Conservation (phyloP, 768 basidiomycete species). For the Tylopilus felleus region DNA sequence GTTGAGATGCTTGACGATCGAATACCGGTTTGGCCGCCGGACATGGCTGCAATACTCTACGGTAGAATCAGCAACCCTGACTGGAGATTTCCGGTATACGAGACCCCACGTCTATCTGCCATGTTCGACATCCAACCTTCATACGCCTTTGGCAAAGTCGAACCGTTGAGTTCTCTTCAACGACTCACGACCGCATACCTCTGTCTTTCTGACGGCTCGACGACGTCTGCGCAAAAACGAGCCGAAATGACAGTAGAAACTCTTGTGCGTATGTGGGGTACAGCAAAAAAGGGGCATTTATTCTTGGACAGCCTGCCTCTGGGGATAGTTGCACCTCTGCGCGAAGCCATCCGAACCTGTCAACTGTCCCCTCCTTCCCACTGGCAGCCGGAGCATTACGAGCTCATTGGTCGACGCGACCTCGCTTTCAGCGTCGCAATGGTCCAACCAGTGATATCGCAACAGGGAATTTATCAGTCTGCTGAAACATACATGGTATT, state of each 20-base stretch:
- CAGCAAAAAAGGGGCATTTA: slow-evolving; percentile 41
- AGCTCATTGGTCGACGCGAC: slow-evolving; percentile 31
- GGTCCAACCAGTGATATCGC: slow-evolving; percentile 29
- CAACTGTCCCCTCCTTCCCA: slow-evolving; percentile 72
- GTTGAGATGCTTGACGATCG: slow-evolving; percentile 58
- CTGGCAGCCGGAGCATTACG: slow-evolving; percentile 53
- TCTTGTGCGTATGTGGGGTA: slow-evolving; percentile 44
- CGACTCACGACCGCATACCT: slow-evolving; percentile 56
- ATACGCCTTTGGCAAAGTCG: slow-evolving; percentile 58
- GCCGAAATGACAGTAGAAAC: slow-evolving; percentile 61
- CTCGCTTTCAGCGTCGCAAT: slow-evolving; percentile 31
- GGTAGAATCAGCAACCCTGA: slow-evolving; percentile 60
- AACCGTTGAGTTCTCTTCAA: slow-evolving; percentile 54
- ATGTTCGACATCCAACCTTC: slow-evolving; percentile 51
- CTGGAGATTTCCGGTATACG: slow-evolving; percentile 53
- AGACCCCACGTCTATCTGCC: slow-evolving; percentile 44
- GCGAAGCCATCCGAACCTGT: slow-evolving; percentile 82
- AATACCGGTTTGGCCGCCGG: slow-evolving; percentile 74
- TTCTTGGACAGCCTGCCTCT: slow-evolving; percentile 59
- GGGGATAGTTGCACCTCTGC: slow-evolving; percentile 71
- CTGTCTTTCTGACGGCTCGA: slow-evolving; percentile 52
- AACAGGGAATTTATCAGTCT: slow-evolving; percentile 30
- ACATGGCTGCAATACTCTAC: slow-evolving; percentile 64
- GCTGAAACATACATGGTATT: slow-evolving; percentile 33
- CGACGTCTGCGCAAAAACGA: slow-evolving; percentile 53